These are phyloP conservation scores for Cetradonia linearis DNA, from an alignment of 495 filamentous ascomycete genomes.

Conservation along the genomic window DNA sequence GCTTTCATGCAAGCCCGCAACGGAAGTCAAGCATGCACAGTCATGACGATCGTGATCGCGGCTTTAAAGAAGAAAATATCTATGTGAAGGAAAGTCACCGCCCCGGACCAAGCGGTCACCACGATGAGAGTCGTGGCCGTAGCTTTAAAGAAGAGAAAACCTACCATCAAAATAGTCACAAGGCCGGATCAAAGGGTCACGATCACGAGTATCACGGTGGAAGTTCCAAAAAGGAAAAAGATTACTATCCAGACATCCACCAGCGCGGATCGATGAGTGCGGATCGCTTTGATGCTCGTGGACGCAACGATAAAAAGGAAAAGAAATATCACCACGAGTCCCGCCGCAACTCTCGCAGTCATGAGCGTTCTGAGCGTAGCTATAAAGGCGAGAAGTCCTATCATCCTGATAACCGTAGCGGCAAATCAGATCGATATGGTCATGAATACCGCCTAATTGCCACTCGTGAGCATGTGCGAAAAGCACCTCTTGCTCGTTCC, in stretches of 20 bases:
- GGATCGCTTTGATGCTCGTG: neutral
- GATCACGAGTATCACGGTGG: neutral
- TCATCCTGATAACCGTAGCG: neutral
- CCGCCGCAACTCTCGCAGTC: neutral
- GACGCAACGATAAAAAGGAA: neutral
- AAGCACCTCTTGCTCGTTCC: neutral
- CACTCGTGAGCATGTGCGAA: conserved; percentile 10
- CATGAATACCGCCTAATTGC: neutral
- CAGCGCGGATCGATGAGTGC: neutral
- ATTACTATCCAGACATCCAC: neutral
- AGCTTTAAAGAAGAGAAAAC: conserved; percentile 1
- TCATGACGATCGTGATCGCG: neutral
- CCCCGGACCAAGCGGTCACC: neutral
- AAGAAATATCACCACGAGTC: neutral
- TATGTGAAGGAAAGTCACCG: neutral
- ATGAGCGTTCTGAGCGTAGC: neutral
- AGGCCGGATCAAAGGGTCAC: conserved; percentile 4
- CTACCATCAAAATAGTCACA: neutral
- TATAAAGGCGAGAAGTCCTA: neutral
- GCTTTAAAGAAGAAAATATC: neutral
- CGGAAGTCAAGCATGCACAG: neutral
- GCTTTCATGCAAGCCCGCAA: neutral
- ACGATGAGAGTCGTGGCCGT: neutral
- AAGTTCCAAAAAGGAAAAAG: neutral
- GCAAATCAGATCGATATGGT: neutral